These are phyloP conservation scores for Termitomyces sp. DNA, from an alignment of 768 basidiomycete species.

Conservation along the genomic window DNA sequence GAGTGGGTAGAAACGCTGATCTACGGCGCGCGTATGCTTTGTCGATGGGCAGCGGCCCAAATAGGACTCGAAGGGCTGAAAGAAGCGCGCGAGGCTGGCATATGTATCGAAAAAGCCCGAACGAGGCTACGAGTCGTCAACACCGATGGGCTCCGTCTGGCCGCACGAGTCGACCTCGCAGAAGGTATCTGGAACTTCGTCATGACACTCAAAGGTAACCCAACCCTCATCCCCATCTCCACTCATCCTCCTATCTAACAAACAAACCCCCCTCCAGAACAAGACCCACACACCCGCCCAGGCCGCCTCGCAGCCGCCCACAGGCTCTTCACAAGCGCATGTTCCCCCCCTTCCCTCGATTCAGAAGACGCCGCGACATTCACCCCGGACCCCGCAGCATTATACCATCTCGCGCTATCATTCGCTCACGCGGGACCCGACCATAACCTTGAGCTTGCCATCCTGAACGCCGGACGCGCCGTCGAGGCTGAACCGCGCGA, in stretches of 20 bases:
- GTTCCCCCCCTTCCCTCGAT: neutral
- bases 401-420: slow-evolving; percentile 82
- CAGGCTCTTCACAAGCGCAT: slow-evolving; percentile 42
- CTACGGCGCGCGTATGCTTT: slow-evolving; percentile 77
- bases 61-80: slow-evolving; percentile 43
- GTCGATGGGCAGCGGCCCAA: slow-evolving; percentile 37
- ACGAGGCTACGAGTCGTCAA: slow-evolving; percentile 47
- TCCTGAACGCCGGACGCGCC: slow-evolving; percentile 62
- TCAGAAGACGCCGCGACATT: slow-evolving; percentile 24
- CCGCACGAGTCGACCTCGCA: slow-evolving; percentile 59
- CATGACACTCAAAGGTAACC: slow-evolving; percentile 67
- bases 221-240: neutral
- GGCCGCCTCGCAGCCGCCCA: slow-evolving; percentile 57
- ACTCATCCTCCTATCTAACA: neutral
- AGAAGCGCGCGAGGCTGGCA: slow-evolving; percentile 60
- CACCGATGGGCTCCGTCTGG: slow-evolving; percentile 35
- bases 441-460: slow-evolving; percentile 66
- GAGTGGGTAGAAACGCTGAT: slow-evolving; percentile 75
- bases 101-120: slow-evolving; percentile 57
- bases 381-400: slow-evolving; percentile 52
- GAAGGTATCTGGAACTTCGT: slow-evolving; percentile 72
- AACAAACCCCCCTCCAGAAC: slow-evolving; percentile 40
- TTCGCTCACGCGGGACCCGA: slow-evolving; percentile 59
- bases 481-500: slow-evolving; percentile 64
- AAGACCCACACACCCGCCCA: slow-evolving; percentile 60